These are phyloP conservation scores for Saccharomyces paradoxus DNA, from an alignment of 805 yeast genomes.

Conservation along the genomic window DNA sequence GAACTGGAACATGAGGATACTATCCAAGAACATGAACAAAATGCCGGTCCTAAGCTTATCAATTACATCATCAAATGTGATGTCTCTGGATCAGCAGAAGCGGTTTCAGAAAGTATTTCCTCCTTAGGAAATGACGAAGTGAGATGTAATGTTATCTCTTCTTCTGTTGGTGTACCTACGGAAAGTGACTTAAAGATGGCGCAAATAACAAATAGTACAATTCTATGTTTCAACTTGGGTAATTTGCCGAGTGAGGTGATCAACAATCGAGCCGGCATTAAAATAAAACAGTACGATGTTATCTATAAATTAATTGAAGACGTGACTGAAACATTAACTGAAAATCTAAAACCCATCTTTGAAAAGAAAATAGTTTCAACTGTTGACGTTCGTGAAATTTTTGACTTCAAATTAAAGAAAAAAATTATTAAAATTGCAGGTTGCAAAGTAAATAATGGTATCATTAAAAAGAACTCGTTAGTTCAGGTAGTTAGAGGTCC, in stretches of 20 bases:
- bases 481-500: conserved; percentile 49
- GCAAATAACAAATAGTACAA: conserved; percentile 57
- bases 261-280: conserved; percentile 48
- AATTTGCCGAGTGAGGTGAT: conserved; percentile 55
- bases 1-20: conserved; percentile 35
- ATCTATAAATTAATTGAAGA: conserved; percentile 85
- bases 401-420: conserved; percentile 57
- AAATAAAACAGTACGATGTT: conserved; percentile 59
- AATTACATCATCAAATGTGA: conserved; percentile 80
- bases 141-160: conserved; percentile 53
- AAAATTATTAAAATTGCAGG: conserved; percentile 70
- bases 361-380: conserved; percentile 62
- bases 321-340: conserved; percentile 57
- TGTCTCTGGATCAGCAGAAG: conserved; percentile 92
- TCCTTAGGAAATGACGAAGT: conserved; percentile 87
- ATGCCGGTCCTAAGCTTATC: conserved; percentile 27
- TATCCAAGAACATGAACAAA: conserved; percentile 25
- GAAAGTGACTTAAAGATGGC: conserved; percentile 64
- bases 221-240: conserved; percentile 67
- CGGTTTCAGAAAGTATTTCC: conserved; percentile 71
- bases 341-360: conserved; percentile 53
- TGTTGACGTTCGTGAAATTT: conserved; percentile 61
- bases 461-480: conserved; percentile 47
- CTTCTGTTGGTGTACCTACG: conserved; percentile 72
- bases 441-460: conserved; percentile 68